Conservation (phyloP, 305 asterid genomes). For the Solanum hybrid region DNA sequence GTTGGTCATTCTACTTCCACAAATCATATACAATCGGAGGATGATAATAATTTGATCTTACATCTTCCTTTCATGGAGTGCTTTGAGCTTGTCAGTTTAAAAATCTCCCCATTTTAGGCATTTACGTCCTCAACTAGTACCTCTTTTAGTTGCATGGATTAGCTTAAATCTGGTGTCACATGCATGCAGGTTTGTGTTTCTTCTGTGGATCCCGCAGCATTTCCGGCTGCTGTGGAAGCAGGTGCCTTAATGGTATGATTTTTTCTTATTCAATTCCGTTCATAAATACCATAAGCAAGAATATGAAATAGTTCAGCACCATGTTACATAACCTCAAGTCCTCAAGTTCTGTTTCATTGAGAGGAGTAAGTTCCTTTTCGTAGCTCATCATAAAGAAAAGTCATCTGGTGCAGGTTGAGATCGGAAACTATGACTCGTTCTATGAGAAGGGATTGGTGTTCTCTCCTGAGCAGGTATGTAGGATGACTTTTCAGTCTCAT, state of each 20-base stretch:
- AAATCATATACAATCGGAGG: not conserved
- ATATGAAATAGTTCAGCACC: not conserved
- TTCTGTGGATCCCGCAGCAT: constrained; percentile 75
- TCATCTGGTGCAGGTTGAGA: constrained; percentile 53
- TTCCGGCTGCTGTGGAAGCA: constrained; percentile 81
- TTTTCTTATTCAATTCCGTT: not conserved
- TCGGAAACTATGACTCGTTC: constrained; percentile 84
- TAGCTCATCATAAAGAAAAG: not conserved
- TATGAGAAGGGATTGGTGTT: constrained; percentile 65
- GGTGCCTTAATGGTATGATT: constrained; percentile 66
- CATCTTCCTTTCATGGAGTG: not conserved
- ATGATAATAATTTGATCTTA: not conserved
- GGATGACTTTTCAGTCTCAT: not conserved
- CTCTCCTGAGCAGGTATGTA: constrained; percentile 66
- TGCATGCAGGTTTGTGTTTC: constrained; percentile 75
- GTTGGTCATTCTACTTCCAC: not conserved
- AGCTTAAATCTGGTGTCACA: not conserved
- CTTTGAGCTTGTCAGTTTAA: not conserved
- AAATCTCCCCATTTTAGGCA: not conserved
- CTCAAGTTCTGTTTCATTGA: not conserved
- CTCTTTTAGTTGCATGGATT: not conserved
- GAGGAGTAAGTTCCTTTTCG: not conserved
- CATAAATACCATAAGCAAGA: constrained; percentile 4
- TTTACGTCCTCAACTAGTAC: not conserved
- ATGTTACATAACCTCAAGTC: not conserved